A percentile compares a stretch with the other conserved stretches of the same genome.
These are phyloP conservation scores for Rubus parviflorus DNA, from an alignment of 306 rosid species.

Conservation along the genomic window DNA sequence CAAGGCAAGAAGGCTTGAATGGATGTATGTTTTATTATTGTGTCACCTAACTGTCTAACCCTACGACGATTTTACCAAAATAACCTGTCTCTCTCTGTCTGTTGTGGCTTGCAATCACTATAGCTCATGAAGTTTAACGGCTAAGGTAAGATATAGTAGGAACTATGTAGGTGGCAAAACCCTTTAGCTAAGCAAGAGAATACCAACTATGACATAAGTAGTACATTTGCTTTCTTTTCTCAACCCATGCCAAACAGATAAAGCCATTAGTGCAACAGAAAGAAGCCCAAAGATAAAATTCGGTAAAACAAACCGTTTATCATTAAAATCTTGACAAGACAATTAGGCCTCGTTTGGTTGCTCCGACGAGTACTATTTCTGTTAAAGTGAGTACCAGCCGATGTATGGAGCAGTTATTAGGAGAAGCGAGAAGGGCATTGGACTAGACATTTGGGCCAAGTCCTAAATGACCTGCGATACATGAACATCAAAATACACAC, in stretches of 20 bases:
- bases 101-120: slow-evolving; percentile 4
- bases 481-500: too few relatives aligned
- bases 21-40: slow-evolving; percentile 19
- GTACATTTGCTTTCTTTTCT: background rate
- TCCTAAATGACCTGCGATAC: background rate
- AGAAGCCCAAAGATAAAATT: background rate
- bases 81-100: background rate
- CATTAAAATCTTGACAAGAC: background rate
- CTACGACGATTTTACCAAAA: slow-evolving; percentile 9
- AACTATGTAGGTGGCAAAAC: slow-evolving; percentile 9
- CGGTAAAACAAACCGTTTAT: background rate
- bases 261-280: background rate
- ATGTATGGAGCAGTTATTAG: background rate
- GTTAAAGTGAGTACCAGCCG: background rate
- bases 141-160: slow-evolving; percentile 23
- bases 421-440: too few relatives aligned
- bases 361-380: background rate
- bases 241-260: background rate
- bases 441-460: background rate
- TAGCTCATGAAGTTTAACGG: slow-evolving; percentile 19
- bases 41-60: slow-evolving; percentile 24
- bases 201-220: background rate
- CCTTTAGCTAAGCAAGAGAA: slow-evolving; percentile 21
- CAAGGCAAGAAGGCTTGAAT: slow-evolving; percentile 36
- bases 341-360: background rate